These are phyloP conservation scores for Phytophthora constricta DNA, from an alignment of 352 stramenopile species.

Conservation along the genomic window DNA sequence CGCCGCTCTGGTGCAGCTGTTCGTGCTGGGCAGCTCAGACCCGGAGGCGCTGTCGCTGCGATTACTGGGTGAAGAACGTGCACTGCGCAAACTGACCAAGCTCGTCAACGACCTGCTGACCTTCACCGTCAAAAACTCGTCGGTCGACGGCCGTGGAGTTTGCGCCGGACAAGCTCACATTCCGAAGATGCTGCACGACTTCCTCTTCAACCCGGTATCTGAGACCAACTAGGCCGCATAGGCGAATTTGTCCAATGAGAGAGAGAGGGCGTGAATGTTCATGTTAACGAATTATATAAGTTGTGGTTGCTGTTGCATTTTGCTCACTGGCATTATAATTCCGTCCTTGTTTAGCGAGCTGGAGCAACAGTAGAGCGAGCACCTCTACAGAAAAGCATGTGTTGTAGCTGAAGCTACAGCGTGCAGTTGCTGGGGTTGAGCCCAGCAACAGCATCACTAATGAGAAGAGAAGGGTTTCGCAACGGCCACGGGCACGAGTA, in stretches of 20 bases:
- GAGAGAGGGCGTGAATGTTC: no score
- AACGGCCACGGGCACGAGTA: no score
- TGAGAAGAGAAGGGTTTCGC: no score
- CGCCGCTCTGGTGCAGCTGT: slow-evolving; percentile 32
- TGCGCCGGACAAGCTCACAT: slow-evolving; percentile 39
- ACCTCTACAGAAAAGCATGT: no score
- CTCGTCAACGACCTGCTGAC: slow-evolving; percentile 33
- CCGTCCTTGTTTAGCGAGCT: no score
- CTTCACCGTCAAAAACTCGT: slow-evolving; percentile 31
- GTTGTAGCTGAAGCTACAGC: no score
- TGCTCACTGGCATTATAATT: no score
- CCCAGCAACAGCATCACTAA: no score
- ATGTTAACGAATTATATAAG: neutral
- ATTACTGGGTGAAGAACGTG: slow-evolving; percentile 27
- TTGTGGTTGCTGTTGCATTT: neutral
- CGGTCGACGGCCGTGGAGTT: slow-evolving; percentile 10
- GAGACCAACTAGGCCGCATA: slow-evolving; percentile 14
- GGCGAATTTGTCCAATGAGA: neutral
- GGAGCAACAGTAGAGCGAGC: no score
- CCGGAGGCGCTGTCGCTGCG: slow-evolving; percentile 29
- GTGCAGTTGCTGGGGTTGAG: no score
- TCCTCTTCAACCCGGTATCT: slow-evolving; percentile 26
- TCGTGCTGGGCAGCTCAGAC: slow-evolving; percentile 30
- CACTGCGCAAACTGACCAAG: slow-evolving; percentile 31
- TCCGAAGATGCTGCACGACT: slow-evolving; percentile 36